Evolutionary conservation across 495 filamentous ascomycete species (phyloP), one percentile per base, ranked within the genome.

Genomic region (Annulohypoxylon moriforme): DNA sequence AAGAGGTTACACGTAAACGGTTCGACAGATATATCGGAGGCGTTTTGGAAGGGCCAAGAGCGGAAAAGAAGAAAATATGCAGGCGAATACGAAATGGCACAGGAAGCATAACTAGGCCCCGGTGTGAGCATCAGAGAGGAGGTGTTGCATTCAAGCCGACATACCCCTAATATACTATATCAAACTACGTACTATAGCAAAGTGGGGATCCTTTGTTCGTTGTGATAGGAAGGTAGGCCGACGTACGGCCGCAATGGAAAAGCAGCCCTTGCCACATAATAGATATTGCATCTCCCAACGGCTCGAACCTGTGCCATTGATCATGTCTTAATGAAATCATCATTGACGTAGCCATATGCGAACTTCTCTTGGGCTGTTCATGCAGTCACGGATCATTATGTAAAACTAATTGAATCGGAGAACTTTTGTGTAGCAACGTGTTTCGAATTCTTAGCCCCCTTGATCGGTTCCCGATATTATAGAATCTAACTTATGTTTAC

Each of bases 101-200:
- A 52, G 24, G 24, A 25, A 52, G 10, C 22, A 52, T 52, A 52
- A 7, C 11, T 29, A 29, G 47, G 47, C 47, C 47, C 47, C 47
- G 47, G 47, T 29, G 47, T 52, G 47, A 29, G 16, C 13, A n/a
- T 6, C 22, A 52, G 22, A 29, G 24, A 52, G 46, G 22, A 50
- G 24, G 47, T 31, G 47, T 52, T 52, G 47, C 47, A 52, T 52
- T 52, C 47, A 29, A 52, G 47, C 47, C 47, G 14, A 52, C 47
- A 52, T 52, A 52, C 13, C 47, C 22, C 13, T 52, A 52, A 52
- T 29, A 52, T 52, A 52, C 47, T 52, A 52, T 29, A 52, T 14
- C 47, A 16, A 52, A 29, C 22, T 44, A 44, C 16, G 40, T 44
- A 44, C 40, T 52, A 52, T 52, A 52, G 47, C 22, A 25, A 5